A percentile compares a stretch with the other conserved stretches of the same genome.
These are phyloP conservation scores for Corymbia citriodora DNA, from an alignment of 441 rosid genomes.

Conservation along the genomic window DNA sequence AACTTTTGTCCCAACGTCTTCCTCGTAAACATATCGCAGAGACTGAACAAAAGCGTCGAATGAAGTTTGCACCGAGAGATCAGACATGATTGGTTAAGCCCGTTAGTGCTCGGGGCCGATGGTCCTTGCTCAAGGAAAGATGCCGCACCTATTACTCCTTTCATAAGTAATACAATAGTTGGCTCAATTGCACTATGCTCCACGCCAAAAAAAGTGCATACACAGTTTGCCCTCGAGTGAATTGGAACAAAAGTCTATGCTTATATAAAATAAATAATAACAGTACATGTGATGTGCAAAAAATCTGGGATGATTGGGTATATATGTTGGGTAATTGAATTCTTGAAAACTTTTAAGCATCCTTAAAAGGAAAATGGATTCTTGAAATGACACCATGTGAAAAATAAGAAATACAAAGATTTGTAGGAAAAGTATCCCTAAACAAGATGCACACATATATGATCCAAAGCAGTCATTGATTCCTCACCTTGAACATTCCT, in stretches of 20 bases:
- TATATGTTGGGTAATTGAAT: background rate
- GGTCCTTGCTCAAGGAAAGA: background rate
- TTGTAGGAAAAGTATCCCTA: background rate
- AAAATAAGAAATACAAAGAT: background rate
- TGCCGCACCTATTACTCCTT: background rate
- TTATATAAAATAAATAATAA: background rate
- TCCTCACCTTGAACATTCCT: background rate
- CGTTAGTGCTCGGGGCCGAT: background rate
- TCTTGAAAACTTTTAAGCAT: background rate
- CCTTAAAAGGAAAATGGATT: background rate
- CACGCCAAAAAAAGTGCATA: background rate
- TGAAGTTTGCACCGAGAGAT: background rate
- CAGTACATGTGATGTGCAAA: accelerated
- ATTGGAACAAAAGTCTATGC: background rate
- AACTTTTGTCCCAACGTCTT: accelerated
- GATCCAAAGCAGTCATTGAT: background rate
- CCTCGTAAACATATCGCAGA: background rate
- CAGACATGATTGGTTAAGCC: background rate
- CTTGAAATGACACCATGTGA: background rate
- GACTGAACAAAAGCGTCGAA: background rate
- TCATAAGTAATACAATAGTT: background rate
- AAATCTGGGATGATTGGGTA: background rate
- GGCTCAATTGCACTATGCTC: background rate
- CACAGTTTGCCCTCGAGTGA: background rate
- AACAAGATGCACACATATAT: background rate